Conservation (phyloP, 345 rosid genomes). For the Turritis glabra region DNA sequence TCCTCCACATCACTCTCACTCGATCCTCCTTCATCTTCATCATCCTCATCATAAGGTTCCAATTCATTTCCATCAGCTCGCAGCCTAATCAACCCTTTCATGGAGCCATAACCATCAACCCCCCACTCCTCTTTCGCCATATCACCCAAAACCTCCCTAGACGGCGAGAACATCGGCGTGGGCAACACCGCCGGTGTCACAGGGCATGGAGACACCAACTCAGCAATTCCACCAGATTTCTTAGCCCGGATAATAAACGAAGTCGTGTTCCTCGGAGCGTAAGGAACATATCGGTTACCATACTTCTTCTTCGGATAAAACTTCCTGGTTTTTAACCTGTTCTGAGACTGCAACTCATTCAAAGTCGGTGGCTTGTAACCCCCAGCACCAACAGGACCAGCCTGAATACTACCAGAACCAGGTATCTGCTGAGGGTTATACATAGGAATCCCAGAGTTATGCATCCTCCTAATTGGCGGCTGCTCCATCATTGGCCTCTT, state of each 20-base stretch:
- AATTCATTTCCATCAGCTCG: conserved; percentile 67
- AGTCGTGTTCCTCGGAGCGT: conserved; percentile 89
- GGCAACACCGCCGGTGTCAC: conserved; percentile 90
- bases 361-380: conserved; percentile 86
- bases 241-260: conserved; percentile 87
- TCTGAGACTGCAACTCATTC: conserved; percentile 79
- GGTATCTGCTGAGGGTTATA: conserved; percentile 58
- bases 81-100: conserved; percentile 93
- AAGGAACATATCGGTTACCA: conserved; percentile 73
- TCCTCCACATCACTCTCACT: conserved; percentile 98
- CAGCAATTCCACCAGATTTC: conserved; percentile 88
- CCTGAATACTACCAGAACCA: conserved; percentile 28
- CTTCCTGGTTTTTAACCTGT: conserved; percentile 70
- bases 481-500: conserved; percentile 45
- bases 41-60: conserved; percentile 67
- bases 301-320: conserved; percentile 72
- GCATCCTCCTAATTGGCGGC: conserved; percentile 44
- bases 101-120: conserved; percentile 98
- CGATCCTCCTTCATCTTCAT: conserved; percentile 90
- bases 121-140: conserved; percentile 99
- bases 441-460: conserved; percentile 37
- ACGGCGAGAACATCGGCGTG: conserved; percentile 79
- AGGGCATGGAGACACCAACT: conserved; percentile 92
- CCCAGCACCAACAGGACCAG: conserved; percentile 31
- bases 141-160: conserved; percentile 88